Evolutionary conservation across 192 early-diverging fungal species (phyloP), one percentile per base, ranked within the genome.

Genomic region (Lobulomyces angularis): DNA sequence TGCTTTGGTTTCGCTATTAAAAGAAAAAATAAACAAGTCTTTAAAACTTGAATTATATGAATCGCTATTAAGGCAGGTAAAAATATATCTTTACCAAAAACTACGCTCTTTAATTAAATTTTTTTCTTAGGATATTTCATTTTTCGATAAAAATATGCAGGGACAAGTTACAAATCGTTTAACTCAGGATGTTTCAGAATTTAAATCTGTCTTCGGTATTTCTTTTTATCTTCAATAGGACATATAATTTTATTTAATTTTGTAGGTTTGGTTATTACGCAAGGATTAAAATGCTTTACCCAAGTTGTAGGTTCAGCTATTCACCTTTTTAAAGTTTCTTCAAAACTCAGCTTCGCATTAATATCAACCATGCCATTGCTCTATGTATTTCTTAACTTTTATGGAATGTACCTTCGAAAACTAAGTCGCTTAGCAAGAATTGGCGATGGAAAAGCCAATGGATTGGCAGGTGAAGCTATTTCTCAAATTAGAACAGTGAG

Each of bases 401-500:
- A 62, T 35, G 60, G 60, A 1, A 33, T 45, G 40, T 62, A 38
- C 27, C 32, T 62, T 14, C 50, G 60, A 2, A 14, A 26, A 5
- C 21, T 62, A 61, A 46, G 8, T 23, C 5, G 60, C 60, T 3
- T 28, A 32, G 31, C 16, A 32, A 32, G 57, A 1, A 11, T 25
- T 2, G 21, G 30, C 1, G 60, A 62, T 23, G n/a, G 17, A 12
- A 18, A 37, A 6, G 60, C 60, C 2, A 50, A 23, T 27, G 34
- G 43, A 4, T 43, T 62, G 6, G 60, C 57, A 14, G 37, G 35
- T 1, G 60, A 32, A 41, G 53, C 62, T 24, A 34, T 64, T 23
- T 47, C 44, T 12, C 60, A 64, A 33, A 51, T 64, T 20, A 27
- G 64, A 14, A 63, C 64, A 2, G 64, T 66, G 4, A 41, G 64